Percentiles rank a stretch among this genome's conserved stretches.
These are phyloP conservation scores for Helotiales sp. DNA, from an alignment of 2,329 filamentous ascomycete genomes.

Conservation along the genomic window DNA sequence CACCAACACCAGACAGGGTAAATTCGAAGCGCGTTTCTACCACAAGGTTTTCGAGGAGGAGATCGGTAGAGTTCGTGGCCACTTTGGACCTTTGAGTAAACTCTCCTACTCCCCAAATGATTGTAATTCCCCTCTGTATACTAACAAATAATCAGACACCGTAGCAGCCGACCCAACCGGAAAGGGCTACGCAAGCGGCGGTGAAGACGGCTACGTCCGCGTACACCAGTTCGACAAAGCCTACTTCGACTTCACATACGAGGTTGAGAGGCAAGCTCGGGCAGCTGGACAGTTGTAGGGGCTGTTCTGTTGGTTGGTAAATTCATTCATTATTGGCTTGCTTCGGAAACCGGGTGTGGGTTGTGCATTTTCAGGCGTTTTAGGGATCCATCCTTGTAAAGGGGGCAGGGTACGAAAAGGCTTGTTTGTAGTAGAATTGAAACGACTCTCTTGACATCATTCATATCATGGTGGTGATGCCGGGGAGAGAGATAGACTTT, in stretches of 20 bases:
- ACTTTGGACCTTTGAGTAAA: conserved; percentile 85
- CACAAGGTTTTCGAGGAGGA: conserved; percentile 99
- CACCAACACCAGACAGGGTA: conserved; percentile 87
- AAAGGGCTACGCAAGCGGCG: conserved; percentile 90
- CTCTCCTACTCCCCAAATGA: neutral
- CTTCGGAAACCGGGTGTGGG: neutral
- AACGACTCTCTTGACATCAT: conserved; percentile 6
- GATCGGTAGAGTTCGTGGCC: conserved; percentile 93
- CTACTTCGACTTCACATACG: conserved; percentile 98
- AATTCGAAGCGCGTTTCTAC: conserved; percentile 99
- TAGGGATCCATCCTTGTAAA: conserved; percentile 10
- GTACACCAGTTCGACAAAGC: conserved; percentile 98
- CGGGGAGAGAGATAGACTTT: neutral
- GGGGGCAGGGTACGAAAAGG: conserved; percentile 15
- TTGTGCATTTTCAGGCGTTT: conserved; percentile 20
- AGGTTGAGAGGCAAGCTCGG: conserved; percentile 84
- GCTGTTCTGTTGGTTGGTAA: neutral
- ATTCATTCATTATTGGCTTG: neutral
- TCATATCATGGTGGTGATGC: neutral
- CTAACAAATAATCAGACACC: conserved; percentile 59
- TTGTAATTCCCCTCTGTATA: neutral
- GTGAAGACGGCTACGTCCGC: conserved; percentile 98
- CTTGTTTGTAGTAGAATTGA: conserved; percentile 16
- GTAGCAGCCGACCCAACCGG: conserved; percentile 92
- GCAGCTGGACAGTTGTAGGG: conserved; percentile 37